phyloP scores from a whole-genome alignment of 139 green algal species.

The Tetraselmis chui region DNA sequence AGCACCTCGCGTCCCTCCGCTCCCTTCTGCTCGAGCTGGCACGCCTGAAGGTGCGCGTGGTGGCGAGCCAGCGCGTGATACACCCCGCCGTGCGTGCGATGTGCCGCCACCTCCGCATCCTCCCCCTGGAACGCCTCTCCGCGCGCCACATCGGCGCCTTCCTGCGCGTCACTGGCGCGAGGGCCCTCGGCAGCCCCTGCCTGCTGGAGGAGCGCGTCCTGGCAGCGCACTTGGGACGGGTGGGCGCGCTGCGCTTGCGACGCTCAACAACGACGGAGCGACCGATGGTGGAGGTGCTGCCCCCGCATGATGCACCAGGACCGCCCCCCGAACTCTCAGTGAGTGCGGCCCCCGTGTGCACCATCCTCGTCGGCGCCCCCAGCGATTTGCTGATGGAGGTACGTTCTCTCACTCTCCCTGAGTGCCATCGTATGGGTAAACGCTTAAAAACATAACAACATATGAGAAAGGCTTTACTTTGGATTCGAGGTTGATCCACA shows the following conservation, averaged over 20 bases:
- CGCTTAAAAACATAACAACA: background rate
- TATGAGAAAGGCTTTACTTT: background rate
- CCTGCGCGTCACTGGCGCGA: background rate
- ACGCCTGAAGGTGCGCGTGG: background rate
- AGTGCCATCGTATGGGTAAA: too few species aligned
- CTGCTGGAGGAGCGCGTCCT: background rate
- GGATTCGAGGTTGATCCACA: too few species aligned
- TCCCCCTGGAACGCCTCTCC: background rate
- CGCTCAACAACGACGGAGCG: background rate
- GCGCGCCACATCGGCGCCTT: background rate
- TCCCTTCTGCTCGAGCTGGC: background rate
- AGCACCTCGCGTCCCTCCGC: background rate
- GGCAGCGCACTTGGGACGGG: background rate
- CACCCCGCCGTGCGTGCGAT: background rate
- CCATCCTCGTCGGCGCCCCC: background rate
- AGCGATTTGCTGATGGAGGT: background rate
- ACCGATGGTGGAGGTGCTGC: background rate
- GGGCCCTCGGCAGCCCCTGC: background rate
- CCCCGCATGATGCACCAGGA: too few species aligned
- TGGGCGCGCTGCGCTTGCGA: background rate
- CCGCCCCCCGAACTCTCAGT: too few species aligned
- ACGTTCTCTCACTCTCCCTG: background rate
- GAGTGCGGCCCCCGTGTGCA: background rate
- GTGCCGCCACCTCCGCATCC: background rate
- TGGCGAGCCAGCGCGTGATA: background rate